phyloP scores from a whole-genome alignment of 2,329 filamentous ascomycete genomes.

The Metarhizium humberi region DNA sequence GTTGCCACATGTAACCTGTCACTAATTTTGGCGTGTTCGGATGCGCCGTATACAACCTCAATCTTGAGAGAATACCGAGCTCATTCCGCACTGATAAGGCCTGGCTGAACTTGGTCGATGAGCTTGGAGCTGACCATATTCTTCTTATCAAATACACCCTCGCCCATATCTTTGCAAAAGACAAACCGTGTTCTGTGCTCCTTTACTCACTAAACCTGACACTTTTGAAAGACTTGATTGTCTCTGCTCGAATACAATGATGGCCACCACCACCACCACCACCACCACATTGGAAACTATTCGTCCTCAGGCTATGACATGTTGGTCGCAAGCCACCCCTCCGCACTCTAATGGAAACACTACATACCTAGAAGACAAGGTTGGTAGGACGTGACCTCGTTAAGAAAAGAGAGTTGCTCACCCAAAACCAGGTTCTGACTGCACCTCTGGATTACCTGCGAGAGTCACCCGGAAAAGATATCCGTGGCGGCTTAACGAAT shows the following conservation, averaged over 20 bases:
- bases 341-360: background rate
- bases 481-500: background rate
- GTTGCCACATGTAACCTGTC: no score
- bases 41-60: no score
- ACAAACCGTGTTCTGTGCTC: background rate
- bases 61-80: no score
- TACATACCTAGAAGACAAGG: background rate
- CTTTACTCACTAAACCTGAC: no score
- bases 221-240: no score
- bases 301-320: background rate
- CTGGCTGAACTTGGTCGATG: no score
- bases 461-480: slow-evolving; percentile 1
- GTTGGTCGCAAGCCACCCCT: background rate
- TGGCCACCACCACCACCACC: background rate
- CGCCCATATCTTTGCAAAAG: background rate
- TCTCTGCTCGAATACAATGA: background rate
- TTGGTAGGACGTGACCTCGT: background rate
- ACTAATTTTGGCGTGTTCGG: no score
- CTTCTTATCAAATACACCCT: no score
- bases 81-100: no score
- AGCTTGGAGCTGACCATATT: no score
- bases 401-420: background rate
- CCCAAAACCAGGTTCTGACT: background rate
- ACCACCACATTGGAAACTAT: background rate
- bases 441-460: background rate